phyloP scores from a whole-genome alignment of 2,329 filamentous ascomycete species.

The Sporothrix globosa region DNA sequence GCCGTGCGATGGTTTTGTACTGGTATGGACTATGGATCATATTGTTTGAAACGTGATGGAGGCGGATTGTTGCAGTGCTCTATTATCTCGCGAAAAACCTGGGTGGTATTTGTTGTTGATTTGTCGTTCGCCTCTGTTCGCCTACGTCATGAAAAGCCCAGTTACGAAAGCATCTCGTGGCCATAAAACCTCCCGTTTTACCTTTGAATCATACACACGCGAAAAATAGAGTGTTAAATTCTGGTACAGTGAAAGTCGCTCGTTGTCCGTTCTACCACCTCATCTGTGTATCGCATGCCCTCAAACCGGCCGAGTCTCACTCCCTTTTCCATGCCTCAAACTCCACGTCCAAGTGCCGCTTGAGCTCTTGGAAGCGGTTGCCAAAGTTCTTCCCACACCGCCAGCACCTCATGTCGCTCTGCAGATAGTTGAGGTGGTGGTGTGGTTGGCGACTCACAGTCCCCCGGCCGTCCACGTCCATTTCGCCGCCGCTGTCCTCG shows the following conservation, averaged over 20 bases:
- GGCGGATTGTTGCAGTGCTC: neutral
- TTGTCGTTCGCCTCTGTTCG: neutral
- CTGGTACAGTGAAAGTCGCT: conserved; percentile 2
- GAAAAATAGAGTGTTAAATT: no score
- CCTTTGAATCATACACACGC: no score
- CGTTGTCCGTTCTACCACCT: neutral
- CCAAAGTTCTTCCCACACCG: conserved; percentile 74
- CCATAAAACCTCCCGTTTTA: neutral
- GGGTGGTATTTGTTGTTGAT: neutral
- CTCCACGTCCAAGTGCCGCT: conserved; percentile 68
- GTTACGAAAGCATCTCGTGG: neutral
- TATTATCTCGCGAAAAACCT: neutral
- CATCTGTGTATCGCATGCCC: neutral
- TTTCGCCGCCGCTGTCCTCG: neutral
- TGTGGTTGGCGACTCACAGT: neutral
- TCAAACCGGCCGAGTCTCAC: conserved; percentile 36
- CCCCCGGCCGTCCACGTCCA: neutral
- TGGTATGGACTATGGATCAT: neutral
- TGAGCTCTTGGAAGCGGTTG: conserved; percentile 73
- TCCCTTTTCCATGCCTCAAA: conserved; percentile 56
- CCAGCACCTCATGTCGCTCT: conserved; percentile 75
- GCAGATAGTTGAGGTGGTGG: conserved; percentile 13
- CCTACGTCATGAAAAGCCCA: no score
- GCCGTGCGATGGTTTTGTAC: conserved; percentile 4
- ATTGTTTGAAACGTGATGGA: neutral